Evolutionary conservation across 2,329 filamentous ascomycete genomes (phyloP), one percentile per base, ranked within the genome.

Genomic region (Talaromyces sp.): DNA sequence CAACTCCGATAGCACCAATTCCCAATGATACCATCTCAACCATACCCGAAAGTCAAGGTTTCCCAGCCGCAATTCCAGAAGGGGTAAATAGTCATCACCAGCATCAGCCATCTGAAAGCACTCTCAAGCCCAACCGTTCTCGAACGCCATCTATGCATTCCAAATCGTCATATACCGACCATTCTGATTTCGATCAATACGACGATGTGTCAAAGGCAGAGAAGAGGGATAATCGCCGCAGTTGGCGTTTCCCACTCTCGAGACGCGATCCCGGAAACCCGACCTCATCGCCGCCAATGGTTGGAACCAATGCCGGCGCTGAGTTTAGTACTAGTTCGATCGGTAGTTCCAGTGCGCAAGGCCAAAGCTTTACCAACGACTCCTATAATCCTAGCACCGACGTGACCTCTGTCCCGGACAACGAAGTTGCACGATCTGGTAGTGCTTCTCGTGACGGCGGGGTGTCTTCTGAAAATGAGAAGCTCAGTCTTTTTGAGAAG

Each of bases 61-160:
- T 43, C 19, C 36, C 54, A 15, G 36, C 34, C 17, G 63, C 27
- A 22, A 19, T 17, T 29, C 66, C 68, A 1, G 75, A 75, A 31
- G 64, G 64, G 1, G 31, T 47, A 1, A 63, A 15, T 17, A 63
- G 63, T 43, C 36, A 77, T 73, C 69, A 77, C 68, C 69, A 79
- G 69, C 47, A 75, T 64, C 81, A 83, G 61, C 77, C 82, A 64
- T 75, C 79, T 62, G 77, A 82, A 67, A 78, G 81, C 6, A 83
- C 85, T 0, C 75, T 93, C 36, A 88, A 86, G 69, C 87, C 89
- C 0, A 87, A 88, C 68, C 84, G 85, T 67, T 96, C 92, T 0
- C 91, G 91, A 0, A 87, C 91, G 0, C 87, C 89, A 2, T 96
- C 93, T 0, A 83, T 93, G 66, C 88, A 91, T 70, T 94, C 92